Base-by-base conservation (phyloP, 2,329 filamentous ascomycete genomes). In the Graphiopsis chlorocephala region DNA sequence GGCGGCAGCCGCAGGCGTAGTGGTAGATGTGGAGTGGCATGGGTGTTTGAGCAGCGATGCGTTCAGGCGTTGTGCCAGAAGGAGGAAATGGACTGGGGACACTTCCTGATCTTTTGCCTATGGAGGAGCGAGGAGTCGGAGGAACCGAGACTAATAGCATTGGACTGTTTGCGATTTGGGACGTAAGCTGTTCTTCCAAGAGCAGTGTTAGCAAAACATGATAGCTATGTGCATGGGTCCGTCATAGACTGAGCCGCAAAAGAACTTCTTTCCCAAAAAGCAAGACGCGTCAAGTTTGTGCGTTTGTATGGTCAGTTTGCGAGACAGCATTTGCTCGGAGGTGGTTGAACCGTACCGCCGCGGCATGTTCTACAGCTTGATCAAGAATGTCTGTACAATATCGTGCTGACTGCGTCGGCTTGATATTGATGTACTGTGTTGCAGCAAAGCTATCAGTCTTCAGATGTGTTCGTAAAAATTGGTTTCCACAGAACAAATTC, bases 1-100 rank as follows among this genome's bases (percentile, higher is more conserved):
- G 68, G 33, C 60, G 56, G 64, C 71, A 69, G 53, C 68, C 69
- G 64, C 70, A 72, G 58, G 65, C 64, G 67, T 72, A 70, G 63
- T 62, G 55, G 67, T 68, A 70, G 47, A 64, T 68, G 29, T 66
- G 70, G 17, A 71, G 65, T 17, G 69, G 70, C 69, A 71, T 72
- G 12, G 53, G 31, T 25, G 26, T 4, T 29, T 29, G 38, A 33
- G 17, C 10, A 23, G 6, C 23, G 20, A 1, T 20, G 8, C 1
- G 38, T 20, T 12, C 2, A 20, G n/a, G 14, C 38, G 38, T 45
- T 3, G n/a, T 0, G 10, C 7, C n/a, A 15, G n/a, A 8, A 12
- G 10, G 5, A 45, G 38, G 15, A 17, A 6, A 17, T 38, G 33
- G 15, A 6, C 15, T 6, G n/a, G 33, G 10, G 33, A 17, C 10